Evolutionary conservation across 805 yeast genomes (phyloP).

Genomic region (Wickerhamiella brachini): DNA sequence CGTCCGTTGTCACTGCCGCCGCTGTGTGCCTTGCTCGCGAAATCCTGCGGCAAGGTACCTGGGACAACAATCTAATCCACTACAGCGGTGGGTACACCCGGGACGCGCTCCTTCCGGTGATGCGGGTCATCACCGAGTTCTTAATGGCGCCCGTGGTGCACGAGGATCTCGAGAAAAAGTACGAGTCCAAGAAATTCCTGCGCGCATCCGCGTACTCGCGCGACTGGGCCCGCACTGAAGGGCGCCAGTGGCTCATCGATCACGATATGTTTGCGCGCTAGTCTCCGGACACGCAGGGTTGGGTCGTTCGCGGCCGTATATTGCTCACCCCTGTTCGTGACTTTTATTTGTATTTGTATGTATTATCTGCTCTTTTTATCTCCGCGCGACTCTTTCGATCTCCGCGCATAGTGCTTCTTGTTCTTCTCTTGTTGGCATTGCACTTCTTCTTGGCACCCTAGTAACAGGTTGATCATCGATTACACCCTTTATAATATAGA

Average conservation of each 20-base stretch:
- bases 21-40: slow-evolving; percentile 74
- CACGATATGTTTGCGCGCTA: not conserved
- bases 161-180: slow-evolving; percentile 87
- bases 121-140: slow-evolving; percentile 63
- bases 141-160: slow-evolving; percentile 65
- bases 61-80: slow-evolving; percentile 80
- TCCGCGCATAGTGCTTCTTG: not conserved
- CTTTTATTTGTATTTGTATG: not conserved
- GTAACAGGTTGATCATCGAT: no score
- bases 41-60: slow-evolving; percentile 45
- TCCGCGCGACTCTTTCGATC: no score
- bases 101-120: slow-evolving; percentile 55
- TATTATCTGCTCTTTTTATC: not conserved
- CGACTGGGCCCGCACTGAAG: slow-evolving; percentile 22
- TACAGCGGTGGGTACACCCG: slow-evolving; percentile 84
- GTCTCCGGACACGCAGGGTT: not conserved
- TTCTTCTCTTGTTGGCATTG: no score
- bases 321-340: not conserved
- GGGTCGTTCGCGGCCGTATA: not conserved
- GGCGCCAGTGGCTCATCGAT: not conserved
- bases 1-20: slow-evolving; percentile 73
- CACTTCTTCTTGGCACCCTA: no score
- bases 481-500: no score
- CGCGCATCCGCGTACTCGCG: slow-evolving; percentile 33
- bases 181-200: slow-evolving; percentile 78